These are phyloP conservation scores for Xylariomycetidae sp. DNA, from an alignment of 2,329 filamentous ascomycete species.

Conservation along the genomic window DNA sequence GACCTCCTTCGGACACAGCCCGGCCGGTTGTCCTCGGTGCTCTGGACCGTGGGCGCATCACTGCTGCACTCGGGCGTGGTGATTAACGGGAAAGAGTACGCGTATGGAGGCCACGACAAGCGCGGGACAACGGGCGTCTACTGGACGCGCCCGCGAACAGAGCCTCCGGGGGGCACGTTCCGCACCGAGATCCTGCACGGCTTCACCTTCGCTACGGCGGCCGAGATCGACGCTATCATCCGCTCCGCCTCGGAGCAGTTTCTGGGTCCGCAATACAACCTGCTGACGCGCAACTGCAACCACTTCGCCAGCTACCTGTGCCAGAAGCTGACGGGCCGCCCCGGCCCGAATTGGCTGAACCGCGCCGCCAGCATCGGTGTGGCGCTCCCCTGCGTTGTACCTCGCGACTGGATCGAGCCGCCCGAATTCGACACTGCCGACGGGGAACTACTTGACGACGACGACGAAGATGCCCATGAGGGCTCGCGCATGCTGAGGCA, in stretches of 20 bases:
- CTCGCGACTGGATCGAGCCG: conserved; percentile 73
- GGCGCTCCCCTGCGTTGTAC: conserved; percentile 75
- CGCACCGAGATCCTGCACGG: conserved; percentile 70
- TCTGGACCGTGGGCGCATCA: conserved; percentile 73
- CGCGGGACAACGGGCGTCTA: conserved; percentile 71
- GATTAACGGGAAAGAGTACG: conserved; percentile 74
- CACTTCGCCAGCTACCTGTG: conserved; percentile 79
- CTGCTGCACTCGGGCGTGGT: conserved; percentile 80
- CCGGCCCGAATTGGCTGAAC: conserved; percentile 72
- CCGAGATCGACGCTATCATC: conserved; percentile 67
- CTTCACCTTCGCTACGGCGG: conserved; percentile 62
- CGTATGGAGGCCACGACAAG: conserved; percentile 75
- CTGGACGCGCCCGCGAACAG: conserved; percentile 66
- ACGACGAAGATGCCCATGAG: conserved; percentile 35
- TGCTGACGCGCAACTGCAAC: conserved; percentile 81
- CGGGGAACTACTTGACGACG: conserved; percentile 57
- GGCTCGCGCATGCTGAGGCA: conserved; percentile 51
- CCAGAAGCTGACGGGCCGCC: conserved; percentile 62
- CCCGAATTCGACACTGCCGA: conserved; percentile 70
- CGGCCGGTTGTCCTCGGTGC: conserved; percentile 64
- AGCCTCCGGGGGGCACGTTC: conserved; percentile 74
- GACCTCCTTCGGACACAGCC: conserved; percentile 53
- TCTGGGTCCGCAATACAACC: conserved; percentile 69
- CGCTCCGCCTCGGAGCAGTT: conserved; percentile 65
- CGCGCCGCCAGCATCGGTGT: conserved; percentile 78